These are phyloP conservation scores for Daldinia caldariorum DNA, from an alignment of 495 filamentous ascomycete genomes.

Conservation along the genomic window DNA sequence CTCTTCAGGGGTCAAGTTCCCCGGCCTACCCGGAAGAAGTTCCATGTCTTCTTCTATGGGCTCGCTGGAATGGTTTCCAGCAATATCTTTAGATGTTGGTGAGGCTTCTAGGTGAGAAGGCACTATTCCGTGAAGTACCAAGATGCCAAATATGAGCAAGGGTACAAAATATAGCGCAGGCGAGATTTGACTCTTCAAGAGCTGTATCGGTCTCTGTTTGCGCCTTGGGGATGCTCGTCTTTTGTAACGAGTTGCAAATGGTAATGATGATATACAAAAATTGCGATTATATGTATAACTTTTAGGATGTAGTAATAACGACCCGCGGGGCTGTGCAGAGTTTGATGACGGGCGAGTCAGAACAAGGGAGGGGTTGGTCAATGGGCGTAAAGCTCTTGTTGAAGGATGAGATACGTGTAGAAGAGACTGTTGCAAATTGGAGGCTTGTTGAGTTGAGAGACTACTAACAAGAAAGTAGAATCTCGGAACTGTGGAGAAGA, in stretches of 20 bases:
- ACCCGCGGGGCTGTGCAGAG: constrained; percentile 37
- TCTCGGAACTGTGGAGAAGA: constrained; percentile 31
- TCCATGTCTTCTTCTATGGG: constrained; percentile 47
- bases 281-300: constrained; percentile 17
- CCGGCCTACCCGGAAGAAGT: constrained; percentile 77
- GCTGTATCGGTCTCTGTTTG: background rate
- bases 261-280: constrained; percentile 3
- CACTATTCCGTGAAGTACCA: constrained; percentile 15
- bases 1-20: constrained; percentile 87
- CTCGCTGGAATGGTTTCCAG: constrained; percentile 10
- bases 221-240: background rate
- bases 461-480: constrained; percentile 20
- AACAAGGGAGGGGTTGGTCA: constrained; percentile 24
- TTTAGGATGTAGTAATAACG: constrained; percentile 12
- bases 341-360: constrained; percentile 27
- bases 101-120: background rate
- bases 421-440: constrained; percentile 9
- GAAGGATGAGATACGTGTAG: background rate
- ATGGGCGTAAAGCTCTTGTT: constrained; percentile 22
- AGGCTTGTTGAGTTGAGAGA: constrained; percentile 14
- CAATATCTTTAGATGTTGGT: background rate
- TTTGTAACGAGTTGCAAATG: constrained; percentile 12
- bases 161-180: constrained; percentile 36
- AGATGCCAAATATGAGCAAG: constrained; percentile 27
- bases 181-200: constrained; percentile 30